Conservation (phyloP, 768 basidiomycete species). For the Rhodotorula taiwanensis region DNA sequence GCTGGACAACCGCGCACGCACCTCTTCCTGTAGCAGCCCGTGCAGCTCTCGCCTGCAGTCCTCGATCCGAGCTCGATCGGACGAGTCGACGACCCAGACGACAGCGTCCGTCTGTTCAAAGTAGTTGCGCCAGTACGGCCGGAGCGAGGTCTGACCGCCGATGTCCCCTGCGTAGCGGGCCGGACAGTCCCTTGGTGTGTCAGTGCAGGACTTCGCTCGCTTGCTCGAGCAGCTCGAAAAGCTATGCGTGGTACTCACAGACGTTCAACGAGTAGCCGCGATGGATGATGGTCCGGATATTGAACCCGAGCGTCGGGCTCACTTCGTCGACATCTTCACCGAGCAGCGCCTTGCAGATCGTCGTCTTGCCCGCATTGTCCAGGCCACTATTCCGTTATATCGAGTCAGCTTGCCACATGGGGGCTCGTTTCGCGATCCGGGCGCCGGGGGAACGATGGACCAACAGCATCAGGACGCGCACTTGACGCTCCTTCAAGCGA, state of each 20-base stretch:
- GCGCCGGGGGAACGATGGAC: too few species aligned
- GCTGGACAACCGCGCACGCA: slow-evolving; percentile 46
- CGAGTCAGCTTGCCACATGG: too few species aligned
- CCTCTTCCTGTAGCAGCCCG: slow-evolving; percentile 82
- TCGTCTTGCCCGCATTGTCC: slow-evolving; percentile 98
- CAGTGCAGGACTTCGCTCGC: slow-evolving; percentile 1
- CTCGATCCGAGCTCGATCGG: slow-evolving; percentile 77
- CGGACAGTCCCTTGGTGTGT: too few species aligned
- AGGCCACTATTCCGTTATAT: slow-evolving; percentile 59
- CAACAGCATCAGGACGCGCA: slow-evolving; percentile 89
- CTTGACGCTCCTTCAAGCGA: slow-evolving; percentile 87
- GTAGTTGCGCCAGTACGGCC: slow-evolving; percentile 98
- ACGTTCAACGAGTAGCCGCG: slow-evolving; percentile 65
- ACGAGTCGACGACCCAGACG: slow-evolving; percentile 97
- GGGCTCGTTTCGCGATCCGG: too few species aligned
- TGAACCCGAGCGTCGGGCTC: slow-evolving; percentile 93
- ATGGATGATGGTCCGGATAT: slow-evolving; percentile 93
- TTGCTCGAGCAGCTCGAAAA: not conserved
- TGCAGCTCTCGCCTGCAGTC: slow-evolving; percentile 86
- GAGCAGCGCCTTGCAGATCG: slow-evolving; percentile 89
- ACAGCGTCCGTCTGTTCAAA: slow-evolving; percentile 97
- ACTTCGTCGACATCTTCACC: slow-evolving; percentile 81
- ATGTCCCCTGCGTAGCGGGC: slow-evolving; percentile 99
- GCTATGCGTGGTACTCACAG: slow-evolving; percentile 53
- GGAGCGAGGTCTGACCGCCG: slow-evolving; percentile 87